Evolutionary conservation across 495 filamentous ascomycete genomes (phyloP).

Genomic region (Penicillium alfredii): DNA sequence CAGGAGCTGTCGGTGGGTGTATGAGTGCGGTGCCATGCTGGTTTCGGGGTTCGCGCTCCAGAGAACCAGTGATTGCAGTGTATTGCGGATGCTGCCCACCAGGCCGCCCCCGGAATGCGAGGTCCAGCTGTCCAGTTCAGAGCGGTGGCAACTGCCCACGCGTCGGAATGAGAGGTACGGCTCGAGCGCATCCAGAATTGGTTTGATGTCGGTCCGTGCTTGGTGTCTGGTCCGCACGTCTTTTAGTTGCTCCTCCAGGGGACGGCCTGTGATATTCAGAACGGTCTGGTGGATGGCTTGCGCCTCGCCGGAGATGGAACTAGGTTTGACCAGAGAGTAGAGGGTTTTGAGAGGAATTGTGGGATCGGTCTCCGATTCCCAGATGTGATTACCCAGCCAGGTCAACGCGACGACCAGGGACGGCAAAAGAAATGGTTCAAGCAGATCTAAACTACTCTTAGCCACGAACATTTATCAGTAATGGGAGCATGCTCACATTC

Average conservation of each 20-base stretch:
- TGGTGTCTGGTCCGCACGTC: slow-evolving; percentile 66
- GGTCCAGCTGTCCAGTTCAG: slow-evolving; percentile 74
- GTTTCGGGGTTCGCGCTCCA: slow-evolving; percentile 66
- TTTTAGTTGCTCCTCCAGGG: slow-evolving; percentile 67
- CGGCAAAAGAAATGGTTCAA: slow-evolving; percentile 84
- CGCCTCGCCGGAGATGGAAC: slow-evolving; percentile 73
- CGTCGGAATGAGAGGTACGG: slow-evolving; percentile 62
- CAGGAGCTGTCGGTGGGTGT: slow-evolving; percentile 73
- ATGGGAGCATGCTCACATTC: slow-evolving; percentile 61
- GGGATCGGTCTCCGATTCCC: slow-evolving; percentile 57
- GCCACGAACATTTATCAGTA: slow-evolving; percentile 1
- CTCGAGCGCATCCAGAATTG: slow-evolving; percentile 63
- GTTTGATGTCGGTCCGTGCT: slow-evolving; percentile 61
- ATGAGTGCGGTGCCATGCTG: slow-evolving; percentile 62
- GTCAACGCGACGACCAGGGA: slow-evolving; percentile 75
- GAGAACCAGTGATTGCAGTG: slow-evolving; percentile 60
- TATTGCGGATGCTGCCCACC: slow-evolving; percentile 53
- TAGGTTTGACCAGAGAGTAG: slow-evolving; percentile 66
- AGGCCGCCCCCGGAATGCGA: slow-evolving; percentile 55
- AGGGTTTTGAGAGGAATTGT: slow-evolving; percentile 64
- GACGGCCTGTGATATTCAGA: slow-evolving; percentile 72
- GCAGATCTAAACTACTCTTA: slow-evolving; percentile 52
- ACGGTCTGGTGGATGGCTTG: slow-evolving; percentile 75
- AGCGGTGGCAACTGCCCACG: slow-evolving; percentile 57
- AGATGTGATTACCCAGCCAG: slow-evolving; percentile 78